phyloP scores from a whole-genome alignment of 2,329 filamentous ascomycete genomes.

The Nigrospora oryzae region DNA sequence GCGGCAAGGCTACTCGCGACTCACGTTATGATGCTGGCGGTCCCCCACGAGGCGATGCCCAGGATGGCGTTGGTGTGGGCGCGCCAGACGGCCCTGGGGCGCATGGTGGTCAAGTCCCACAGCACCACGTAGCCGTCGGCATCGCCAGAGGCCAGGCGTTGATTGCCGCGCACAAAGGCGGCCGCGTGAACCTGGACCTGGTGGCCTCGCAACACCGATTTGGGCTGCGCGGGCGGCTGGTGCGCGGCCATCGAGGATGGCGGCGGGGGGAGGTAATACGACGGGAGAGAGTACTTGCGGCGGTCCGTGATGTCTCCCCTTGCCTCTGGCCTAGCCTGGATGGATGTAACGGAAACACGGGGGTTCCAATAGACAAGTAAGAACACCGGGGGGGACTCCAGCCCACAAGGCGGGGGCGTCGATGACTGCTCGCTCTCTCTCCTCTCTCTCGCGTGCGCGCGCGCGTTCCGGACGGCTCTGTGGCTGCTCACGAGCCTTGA shows the following conservation, averaged over 20 bases:
- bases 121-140: slow-evolving; percentile 81
- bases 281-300: too few species aligned
- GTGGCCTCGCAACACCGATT: slow-evolving; percentile 75
- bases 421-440: too few species aligned
- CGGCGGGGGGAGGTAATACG: not conserved
- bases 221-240: slow-evolving; percentile 32
- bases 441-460: too few species aligned
- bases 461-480: too few species aligned
- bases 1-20: slow-evolving; percentile 21
- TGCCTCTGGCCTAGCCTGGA: too few species aligned
- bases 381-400: too few species aligned
- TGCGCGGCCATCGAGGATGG: slow-evolving; percentile 11
- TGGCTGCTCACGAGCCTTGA: too few species aligned
- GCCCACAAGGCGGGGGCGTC: too few species aligned
- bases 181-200: slow-evolving; percentile 70
- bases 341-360: too few species aligned
- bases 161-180: slow-evolving; percentile 63
- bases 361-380: too few species aligned
- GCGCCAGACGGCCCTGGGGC: slow-evolving; percentile 77
- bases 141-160: slow-evolving; percentile 76
- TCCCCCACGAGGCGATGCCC: slow-evolving; percentile 62
- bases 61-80: slow-evolving; percentile 74
- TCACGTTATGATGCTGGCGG: slow-evolving; percentile 76
- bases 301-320: too few species aligned
- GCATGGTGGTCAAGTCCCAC: slow-evolving; percentile 78